These are phyloP conservation scores for Ramalina intermedia DNA, from an alignment of 495 filamentous ascomycete species.

Conservation along the genomic window DNA sequence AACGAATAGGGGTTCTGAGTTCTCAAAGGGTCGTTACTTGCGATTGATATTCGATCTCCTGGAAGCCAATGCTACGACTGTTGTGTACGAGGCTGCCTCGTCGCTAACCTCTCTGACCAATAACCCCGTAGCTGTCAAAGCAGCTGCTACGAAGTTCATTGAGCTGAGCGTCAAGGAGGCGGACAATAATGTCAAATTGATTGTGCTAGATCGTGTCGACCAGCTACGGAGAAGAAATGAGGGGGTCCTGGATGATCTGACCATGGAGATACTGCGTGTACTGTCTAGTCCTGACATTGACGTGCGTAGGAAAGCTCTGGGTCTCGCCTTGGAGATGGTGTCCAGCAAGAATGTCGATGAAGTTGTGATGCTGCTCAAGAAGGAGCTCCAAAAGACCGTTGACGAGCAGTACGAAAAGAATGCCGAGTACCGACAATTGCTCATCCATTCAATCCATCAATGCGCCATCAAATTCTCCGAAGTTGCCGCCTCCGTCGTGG, in stretches of 20 bases:
- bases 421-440: slow-evolving; percentile 84
- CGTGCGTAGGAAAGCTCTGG: slow-evolving; percentile 82
- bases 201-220: slow-evolving; percentile 89
- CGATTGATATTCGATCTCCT: slow-evolving; percentile 93
- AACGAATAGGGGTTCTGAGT: neutral
- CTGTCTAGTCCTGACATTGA: slow-evolving; percentile 93
- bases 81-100: slow-evolving; percentile 96
- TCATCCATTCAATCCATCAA: slow-evolving; percentile 95
- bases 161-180: slow-evolving; percentile 93
- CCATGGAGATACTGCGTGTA: slow-evolving; percentile 98
- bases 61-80: slow-evolving; percentile 83
- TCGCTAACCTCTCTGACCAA: slow-evolving; percentile 87
- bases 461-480: slow-evolving; percentile 99
- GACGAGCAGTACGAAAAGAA: slow-evolving; percentile 99
- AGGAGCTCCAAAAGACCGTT: slow-evolving; percentile 92
- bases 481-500: slow-evolving; percentile 91
- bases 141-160: slow-evolving; percentile 88
- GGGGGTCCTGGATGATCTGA: slow-evolving; percentile 83
- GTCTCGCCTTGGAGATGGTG: slow-evolving; percentile 91
- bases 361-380: slow-evolving; percentile 89
- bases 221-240: slow-evolving; percentile 83
- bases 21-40: slow-evolving; percentile 54
- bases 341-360: slow-evolving; percentile 98
- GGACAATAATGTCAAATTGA: slow-evolving; percentile 98
- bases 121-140: slow-evolving; percentile 96